These are phyloP conservation scores for Juncus inflexus DNA, from an alignment of 176 grass and related monocot species.

Conservation along the genomic window DNA sequence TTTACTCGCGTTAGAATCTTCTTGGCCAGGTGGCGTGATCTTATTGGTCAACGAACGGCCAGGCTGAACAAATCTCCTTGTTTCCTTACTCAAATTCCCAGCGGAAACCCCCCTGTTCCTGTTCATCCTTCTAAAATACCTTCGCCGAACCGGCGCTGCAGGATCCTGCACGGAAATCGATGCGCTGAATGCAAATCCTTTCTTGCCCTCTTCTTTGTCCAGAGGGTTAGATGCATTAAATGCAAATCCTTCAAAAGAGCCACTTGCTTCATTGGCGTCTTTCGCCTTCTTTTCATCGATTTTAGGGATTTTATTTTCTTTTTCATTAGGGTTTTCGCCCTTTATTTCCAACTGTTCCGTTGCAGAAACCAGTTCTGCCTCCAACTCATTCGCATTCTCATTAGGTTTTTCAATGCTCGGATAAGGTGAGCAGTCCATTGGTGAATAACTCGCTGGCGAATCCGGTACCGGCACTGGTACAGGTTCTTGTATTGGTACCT, in stretches of 20 bases:
- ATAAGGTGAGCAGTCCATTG: constrained; percentile 92
- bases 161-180: constrained; percentile 27
- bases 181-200: constrained; percentile 25
- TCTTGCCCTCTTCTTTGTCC: constrained; percentile 20
- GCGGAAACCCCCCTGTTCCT: constrained; percentile 34
- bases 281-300: constrained; percentile 23
- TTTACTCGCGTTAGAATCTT: constrained; percentile 9
- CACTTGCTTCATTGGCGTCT: constrained; percentile 20
- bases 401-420: constrained; percentile 23
- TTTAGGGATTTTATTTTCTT: constrained; percentile 13
- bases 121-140: constrained; percentile 66
- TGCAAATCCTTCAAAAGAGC: constrained; percentile 25
- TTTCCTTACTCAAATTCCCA: constrained; percentile 29
- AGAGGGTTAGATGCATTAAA: constrained; percentile 31
- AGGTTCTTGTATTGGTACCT: not conserved
- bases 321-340: constrained; percentile 23
- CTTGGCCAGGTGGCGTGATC: constrained; percentile 24
- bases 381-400: constrained; percentile 31
- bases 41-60: constrained; percentile 35
- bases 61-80: constrained; percentile 25
- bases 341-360: constrained; percentile 49
- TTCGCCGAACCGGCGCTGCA: constrained; percentile 24
- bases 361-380: constrained; percentile 48
- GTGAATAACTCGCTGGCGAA: constrained; percentile 58
- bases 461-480: constrained; percentile 22